Evolutionary conservation across 2,329 filamentous ascomycete genomes (phyloP), one percentile per base, ranked within the genome.

Genomic region (Coleophoma eucalyptorum): DNA sequence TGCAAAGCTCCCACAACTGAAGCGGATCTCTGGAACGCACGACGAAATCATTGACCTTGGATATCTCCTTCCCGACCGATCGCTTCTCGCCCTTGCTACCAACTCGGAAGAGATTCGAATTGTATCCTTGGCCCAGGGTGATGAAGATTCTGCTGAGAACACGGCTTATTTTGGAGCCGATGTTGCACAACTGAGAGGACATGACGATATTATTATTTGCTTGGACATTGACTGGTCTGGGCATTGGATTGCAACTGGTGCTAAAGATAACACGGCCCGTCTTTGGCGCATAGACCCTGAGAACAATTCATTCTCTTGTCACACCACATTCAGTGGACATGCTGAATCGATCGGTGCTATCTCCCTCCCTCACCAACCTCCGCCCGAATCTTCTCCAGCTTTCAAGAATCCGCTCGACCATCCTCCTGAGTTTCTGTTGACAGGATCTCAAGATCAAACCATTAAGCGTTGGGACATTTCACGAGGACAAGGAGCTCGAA

Each of bases 21-120:
- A 89, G 58, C 83, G 90, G 42, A 95, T 99, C 58, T 96, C 93
- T 4, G 95, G 94, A 48, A 97, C 94, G 6, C 91, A 97, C 67
- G 95, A 99, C 66, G 94, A 99, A 67, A 91, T 99, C 48, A 97
- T 99, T 59, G 95, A 99, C 65, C 74, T 99, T 33, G 89, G 87
- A 31, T 97, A 94, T 62, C 76, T 97, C 49, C 83, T 94, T 2
- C 82, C 85, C 0, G 86, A 96, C 61, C 83, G 82, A 51, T 93
- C 90, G 3, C 72, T 95, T 47, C 78, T 99, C 55, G 95, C 94
- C 5, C 74, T 99, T 21, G 94, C 93, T 6, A 97, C 93, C 2
- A 99, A 99, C 67, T 90, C 92, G 0, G 94, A 99, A 69, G 92
- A 96, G 55, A 82, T 99, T 48, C 84, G 93, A 43, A 80, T 99